Evolutionary conservation across 2,329 filamentous ascomycete species (phyloP).

Genomic region (Calonectria pseudoreteaudii): DNA sequence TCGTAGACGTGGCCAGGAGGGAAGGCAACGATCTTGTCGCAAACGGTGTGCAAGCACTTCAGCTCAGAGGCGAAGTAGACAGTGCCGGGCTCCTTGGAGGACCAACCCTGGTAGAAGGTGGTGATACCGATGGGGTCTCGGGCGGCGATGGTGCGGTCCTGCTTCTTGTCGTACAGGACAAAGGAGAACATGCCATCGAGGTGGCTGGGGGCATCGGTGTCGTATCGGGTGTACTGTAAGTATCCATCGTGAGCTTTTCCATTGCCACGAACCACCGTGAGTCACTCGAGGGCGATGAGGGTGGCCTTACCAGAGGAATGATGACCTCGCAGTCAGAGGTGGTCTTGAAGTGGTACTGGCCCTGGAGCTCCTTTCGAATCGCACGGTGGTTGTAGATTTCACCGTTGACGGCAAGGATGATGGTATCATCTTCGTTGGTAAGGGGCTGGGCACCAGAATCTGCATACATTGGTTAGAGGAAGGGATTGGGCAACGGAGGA

Average conservation of each 20-base stretch:
- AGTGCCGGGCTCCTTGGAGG: slow-evolving; percentile 82
- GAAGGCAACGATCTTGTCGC: slow-evolving; percentile 94
- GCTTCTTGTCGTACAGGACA: slow-evolving; percentile 95
- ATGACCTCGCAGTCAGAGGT: slow-evolving; percentile 99
- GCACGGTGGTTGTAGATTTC: slow-evolving; percentile 99
- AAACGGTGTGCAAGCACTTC: slow-evolving; percentile 92
- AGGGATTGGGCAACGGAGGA: slow-evolving; percentile 23
- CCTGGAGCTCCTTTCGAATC: slow-evolving; percentile 87
- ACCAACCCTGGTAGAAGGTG: slow-evolving; percentile 96
- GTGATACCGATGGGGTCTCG: slow-evolving; percentile 97
- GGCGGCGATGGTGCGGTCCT: slow-evolving; percentile 92
- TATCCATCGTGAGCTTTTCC: slow-evolving; percentile 28
- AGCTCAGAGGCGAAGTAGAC: slow-evolving; percentile 98
- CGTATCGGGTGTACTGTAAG: slow-evolving; percentile 89
- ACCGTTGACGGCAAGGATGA: slow-evolving; percentile 96
- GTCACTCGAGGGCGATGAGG: slow-evolving; percentile 5
- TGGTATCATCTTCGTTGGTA: slow-evolving; percentile 87
- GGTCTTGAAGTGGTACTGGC: slow-evolving; percentile 95
- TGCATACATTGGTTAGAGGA: slow-evolving; percentile 51
- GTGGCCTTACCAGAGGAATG: slow-evolving; percentile 86
- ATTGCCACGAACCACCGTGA: neutral
- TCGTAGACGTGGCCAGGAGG: slow-evolving; percentile 97
- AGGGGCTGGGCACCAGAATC: slow-evolving; percentile 96
- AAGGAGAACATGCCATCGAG: slow-evolving; percentile 99
- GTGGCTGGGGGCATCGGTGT: slow-evolving; percentile 89